These are phyloP conservation scores for Ophiobolus disseminans DNA, from an alignment of 2,329 filamentous ascomycete species.

Conservation along the genomic window DNA sequence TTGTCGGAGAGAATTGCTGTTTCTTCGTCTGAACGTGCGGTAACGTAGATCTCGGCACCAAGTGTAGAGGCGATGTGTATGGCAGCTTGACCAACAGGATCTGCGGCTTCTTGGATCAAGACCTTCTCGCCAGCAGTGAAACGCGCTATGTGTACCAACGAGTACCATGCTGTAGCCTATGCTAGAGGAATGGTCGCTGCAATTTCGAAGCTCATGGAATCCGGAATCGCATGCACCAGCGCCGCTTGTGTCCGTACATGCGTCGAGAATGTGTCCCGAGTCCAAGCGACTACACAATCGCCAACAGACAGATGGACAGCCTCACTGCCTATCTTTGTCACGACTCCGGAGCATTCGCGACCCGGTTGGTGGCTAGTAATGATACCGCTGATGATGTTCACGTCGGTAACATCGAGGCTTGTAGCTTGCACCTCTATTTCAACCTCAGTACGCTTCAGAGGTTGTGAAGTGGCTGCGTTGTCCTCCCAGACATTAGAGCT, in stretches of 20 bases:
- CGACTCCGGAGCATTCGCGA: slow-evolving; percentile 27
- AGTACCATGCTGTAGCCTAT: slow-evolving; percentile 22
- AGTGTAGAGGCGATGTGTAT: slow-evolving; percentile 17
- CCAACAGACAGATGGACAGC: slow-evolving; percentile 20
- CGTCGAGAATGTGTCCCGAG: slow-evolving; percentile 7
- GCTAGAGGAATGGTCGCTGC: slow-evolving; percentile 27
- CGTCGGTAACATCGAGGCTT: slow-evolving; percentile 9
- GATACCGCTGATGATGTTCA: slow-evolving; percentile 33
- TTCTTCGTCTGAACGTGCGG: slow-evolving; percentile 24
- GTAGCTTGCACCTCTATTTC: slow-evolving; percentile 39
- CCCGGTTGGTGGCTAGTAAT: slow-evolving; percentile 13
- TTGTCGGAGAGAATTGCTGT: slow-evolving; percentile 6
- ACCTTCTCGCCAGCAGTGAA: slow-evolving; percentile 23
- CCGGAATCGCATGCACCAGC: slow-evolving; percentile 15
- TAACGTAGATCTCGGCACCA: slow-evolving; percentile 37
- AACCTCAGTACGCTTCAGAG: slow-evolving; percentile 25
- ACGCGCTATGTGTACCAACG: slow-evolving; percentile 19
- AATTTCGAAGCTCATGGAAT: slow-evolving; percentile 15
- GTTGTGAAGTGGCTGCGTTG: background rate
- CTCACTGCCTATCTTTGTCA: slow-evolving; percentile 9
- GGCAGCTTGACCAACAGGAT: slow-evolving; percentile 12
- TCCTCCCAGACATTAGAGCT: slow-evolving; percentile 13
- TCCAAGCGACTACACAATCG: slow-evolving; percentile 23
- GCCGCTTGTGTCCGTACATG: slow-evolving; percentile 5
- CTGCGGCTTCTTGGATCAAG: slow-evolving; percentile 39